phyloP scores from a whole-genome alignment of 192 early-diverging fungal species.

The Backusella macrospora region DNA sequence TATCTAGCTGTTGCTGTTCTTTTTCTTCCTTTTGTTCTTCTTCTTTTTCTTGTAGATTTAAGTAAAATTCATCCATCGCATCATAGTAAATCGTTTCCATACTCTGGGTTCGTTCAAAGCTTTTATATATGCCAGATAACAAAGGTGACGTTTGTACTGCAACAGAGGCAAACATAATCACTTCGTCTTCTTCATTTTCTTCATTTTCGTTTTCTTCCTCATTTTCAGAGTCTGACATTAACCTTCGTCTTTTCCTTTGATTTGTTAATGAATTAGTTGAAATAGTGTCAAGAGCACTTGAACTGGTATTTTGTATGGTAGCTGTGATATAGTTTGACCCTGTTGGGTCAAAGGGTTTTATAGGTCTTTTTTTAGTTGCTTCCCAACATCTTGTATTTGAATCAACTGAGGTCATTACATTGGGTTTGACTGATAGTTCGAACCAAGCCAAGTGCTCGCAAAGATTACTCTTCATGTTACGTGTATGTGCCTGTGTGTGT shows the following conservation, averaged over 20 bases:
- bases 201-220: background rate
- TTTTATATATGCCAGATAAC: background rate
- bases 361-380: background rate
- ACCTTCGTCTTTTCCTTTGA: constrained; percentile 10
- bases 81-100: constrained; percentile 7
- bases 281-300: background rate
- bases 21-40: background rate
- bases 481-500: too few relatives aligned
- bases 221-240: background rate
- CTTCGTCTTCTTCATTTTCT: background rate
- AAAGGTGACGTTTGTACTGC: constrained; percentile 3
- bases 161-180: background rate
- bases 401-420: background rate
- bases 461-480: constrained; percentile 10
- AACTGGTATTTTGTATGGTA: background rate
- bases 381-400: constrained; percentile 7
- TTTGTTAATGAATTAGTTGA: background rate
- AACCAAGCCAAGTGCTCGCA: constrained; percentile 7
- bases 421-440: background rate
- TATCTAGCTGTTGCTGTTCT: background rate
- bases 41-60: background rate
- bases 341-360: background rate
- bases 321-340: background rate
- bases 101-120: background rate
- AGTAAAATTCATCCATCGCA: background rate